Evolutionary conservation across 2,329 filamentous ascomycete genomes (phyloP), one percentile per base, ranked within the genome.

Genomic region (Aspergillus novofumigatus): DNA sequence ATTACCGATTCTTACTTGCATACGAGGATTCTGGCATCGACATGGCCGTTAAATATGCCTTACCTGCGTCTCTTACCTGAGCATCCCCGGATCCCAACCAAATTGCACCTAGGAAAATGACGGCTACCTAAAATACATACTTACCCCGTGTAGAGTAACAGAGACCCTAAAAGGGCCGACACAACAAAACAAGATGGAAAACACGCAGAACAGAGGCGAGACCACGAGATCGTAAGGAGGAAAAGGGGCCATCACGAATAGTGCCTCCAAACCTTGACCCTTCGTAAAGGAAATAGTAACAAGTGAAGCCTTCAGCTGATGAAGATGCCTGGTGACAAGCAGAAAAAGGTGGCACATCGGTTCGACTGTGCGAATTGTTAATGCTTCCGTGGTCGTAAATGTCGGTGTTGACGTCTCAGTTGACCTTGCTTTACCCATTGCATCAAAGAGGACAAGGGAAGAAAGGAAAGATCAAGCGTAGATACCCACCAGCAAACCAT

Each of bases 51-150:
- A 53, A 44, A 51, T 68, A 68, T 65, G 64, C 70, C 74, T 75
- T 76, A 77, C 74, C 75, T 74, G 72, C 71, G 73, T 74, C 74
- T 74, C 74, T 76, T 75, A 76, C 72, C 75, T 75, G 63, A 66
- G 56, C 58, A 55, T 62, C 58, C 57, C 61, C 53, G 55, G 54
- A 55, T 56, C 57, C 64, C 58, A 59, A 54, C 54, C 56, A 49
- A 41, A 59, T 59, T 60, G 56, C 61, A 54, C 58, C 56, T 60
- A 63, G 61, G 49, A 58, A 56, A 55, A 59, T 54, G 58, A 64
- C 59, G 51, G 62, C 67, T 65, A 63, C 67, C 67, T 74, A 75
- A 72, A 69, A 64, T 77, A 77, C 75, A 78, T 76, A 78, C 76
- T 75, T 72, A 75, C 69, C 72, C 68, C 55, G 57, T 68, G 54